Evolutionary conservation across 495 filamentous ascomycete species (phyloP).

Genomic region (Penicillium pulvis): DNA sequence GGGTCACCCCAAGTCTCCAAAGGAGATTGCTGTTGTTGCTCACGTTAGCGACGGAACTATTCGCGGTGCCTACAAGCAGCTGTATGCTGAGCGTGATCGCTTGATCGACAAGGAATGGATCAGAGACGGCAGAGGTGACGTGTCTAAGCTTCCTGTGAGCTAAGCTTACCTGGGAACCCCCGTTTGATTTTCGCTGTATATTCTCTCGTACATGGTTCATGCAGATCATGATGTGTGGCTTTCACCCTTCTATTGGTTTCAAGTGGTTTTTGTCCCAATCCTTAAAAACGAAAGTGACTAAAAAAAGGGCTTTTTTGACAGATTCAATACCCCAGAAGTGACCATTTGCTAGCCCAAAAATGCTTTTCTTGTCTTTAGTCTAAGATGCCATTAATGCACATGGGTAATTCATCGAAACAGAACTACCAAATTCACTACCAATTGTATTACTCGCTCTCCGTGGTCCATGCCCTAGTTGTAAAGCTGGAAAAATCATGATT

Average conservation of each 20-base stretch:
- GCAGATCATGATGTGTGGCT: neutral
- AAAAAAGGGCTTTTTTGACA: neutral
- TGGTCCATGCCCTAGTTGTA: neutral
- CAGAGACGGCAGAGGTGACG: conserved; percentile 65
- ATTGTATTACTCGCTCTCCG: neutral
- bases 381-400: neutral
- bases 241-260: neutral
- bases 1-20: conserved; percentile 73
- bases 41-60: conserved; percentile 96
- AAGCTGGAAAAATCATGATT: neutral
- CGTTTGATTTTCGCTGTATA: neutral
- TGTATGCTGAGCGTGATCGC: conserved; percentile 71
- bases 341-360: conserved; percentile 2
- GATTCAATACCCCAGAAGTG: conserved; percentile 10
- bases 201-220: neutral
- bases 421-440: neutral
- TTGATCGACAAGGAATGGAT: conserved; percentile 78
- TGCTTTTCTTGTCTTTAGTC: neutral
- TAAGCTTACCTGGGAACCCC: conserved; percentile 12
- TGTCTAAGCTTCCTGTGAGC: conserved; percentile 65
- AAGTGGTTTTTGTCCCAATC: neutral
- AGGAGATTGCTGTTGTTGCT: conserved; percentile 78
- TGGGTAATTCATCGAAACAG: neutral
- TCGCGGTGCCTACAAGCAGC: conserved; percentile 86
- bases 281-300: neutral